Base-by-base conservation (phyloP, 306 rosid species). In the Lathyrus oleraceus region DNA sequence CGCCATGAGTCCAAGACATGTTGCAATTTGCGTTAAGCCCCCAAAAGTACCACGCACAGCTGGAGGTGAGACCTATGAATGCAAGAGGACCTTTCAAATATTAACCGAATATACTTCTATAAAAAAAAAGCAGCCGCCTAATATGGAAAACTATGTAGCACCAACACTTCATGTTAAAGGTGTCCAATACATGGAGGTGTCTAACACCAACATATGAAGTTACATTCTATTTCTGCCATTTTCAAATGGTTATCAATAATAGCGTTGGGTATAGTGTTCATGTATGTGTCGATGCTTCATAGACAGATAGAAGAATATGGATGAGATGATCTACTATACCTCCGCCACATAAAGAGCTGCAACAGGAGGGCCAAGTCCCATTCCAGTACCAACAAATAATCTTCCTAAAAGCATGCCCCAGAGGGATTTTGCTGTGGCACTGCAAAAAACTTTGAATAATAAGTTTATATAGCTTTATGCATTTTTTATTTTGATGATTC, bases 341-440 rank as follows among this genome's bases (percentile, higher is more conserved):
- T 91, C 97, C 49, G 97, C 80, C 39, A 91, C 95, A 74, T 91
- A 91, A 71, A 91, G 90, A 83, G 95, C 87, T 59, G 83, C 92
- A 71, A 91, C 87, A 63, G 91, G 85, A 63, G 97, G 97, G 15
- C 97, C 97, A 59, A 91, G 83, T 72, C 97, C 97, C 83, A 91
- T 85, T 76, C 97, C 95, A 5, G 82, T 86, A 73, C 97, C 95
- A 54, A 86, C 97, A 76, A 86, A 88, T 77, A 91, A 78, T 79
- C 95, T 83, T 79, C 97, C 97, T 11, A 91, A 64, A 78, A 91
- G 88, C 97, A 91, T 91, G 70, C 89, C 95, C 97, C 86, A 83
- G 13, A 91, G 86, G 78, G 81, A 66, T 64, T 74, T 85, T 21
- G 92, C 56, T 32, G 85, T 86, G 76, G 92, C 97, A 78, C 97